Evolutionary conservation across 352 stramenopile genomes (phyloP), one percentile per base, ranked within the genome.

Genomic region (Pythium chondricola): DNA sequence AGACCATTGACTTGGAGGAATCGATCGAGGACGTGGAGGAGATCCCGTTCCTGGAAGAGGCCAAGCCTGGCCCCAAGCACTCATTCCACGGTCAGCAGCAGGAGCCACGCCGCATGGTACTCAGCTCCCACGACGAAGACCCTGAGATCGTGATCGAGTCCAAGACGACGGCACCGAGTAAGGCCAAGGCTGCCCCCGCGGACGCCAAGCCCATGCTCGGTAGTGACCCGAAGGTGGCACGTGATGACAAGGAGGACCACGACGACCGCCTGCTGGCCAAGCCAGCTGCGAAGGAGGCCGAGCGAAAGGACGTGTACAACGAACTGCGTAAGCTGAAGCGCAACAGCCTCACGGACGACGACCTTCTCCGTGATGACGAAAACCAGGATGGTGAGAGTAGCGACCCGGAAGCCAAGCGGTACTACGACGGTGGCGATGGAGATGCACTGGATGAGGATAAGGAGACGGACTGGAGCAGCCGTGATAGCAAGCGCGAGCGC

Each of bases 1-100:
- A 60, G 10, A 48, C 61, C n/a, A 20, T 62, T 2, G 59, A 66
- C 20, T 32, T 81, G 1, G 71, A 88, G 16, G 71, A 87, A 31
- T 69, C 65, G n/a, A 70, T 83, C n/a, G 79, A 91, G 11, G 79
- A 88, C 21, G 67, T 91, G 2, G 79, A 91, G 43, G 79, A 91
- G 31, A 88, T 91, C 18, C 76, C 76, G 2, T 88, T 88, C 52
- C 42, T 91, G 1, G 74, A 88, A 31, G 71, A 86, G 20, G 43
- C 56, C 1, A 77, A 79, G 27, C 43, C 68, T 6, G 61, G 84
- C 13, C 33, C 66, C 0, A 85, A 85, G 49, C 18, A 37, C 7
- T 9, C 18, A 29, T 29, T 21, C 13, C 38, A 25, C 5, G 35
- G 7, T 11, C 39, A 48, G 4, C 51, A 56, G 22, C 25, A 44